Percentiles rank a stretch among this genome's conserved stretches.
These are phyloP conservation scores for Yamadazyma sp. DNA, from an alignment of 1,139 yeast genomes.

Conservation along the genomic window DNA sequence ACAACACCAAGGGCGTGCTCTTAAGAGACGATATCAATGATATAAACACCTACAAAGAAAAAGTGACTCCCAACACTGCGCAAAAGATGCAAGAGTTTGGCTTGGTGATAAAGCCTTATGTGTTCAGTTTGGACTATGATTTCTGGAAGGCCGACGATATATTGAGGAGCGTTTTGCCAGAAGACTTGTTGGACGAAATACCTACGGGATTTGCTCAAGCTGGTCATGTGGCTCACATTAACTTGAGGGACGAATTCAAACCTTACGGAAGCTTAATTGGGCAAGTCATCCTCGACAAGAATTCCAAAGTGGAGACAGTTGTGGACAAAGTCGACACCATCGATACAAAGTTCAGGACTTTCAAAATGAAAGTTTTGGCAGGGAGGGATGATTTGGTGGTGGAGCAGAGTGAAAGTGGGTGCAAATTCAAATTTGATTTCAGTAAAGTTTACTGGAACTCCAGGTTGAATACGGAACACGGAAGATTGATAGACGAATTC, in stretches of 20 bases:
- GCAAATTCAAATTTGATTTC: slow-evolving; percentile 84
- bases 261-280: slow-evolving; percentile 84
- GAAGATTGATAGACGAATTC: slow-evolving; percentile 66
- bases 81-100: slow-evolving; percentile 47
- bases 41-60: slow-evolving; percentile 33
- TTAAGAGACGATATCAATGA: slow-evolving; percentile 52
- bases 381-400: slow-evolving; percentile 75
- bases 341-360: slow-evolving; percentile 85
- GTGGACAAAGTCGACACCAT: slow-evolving; percentile 92
- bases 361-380: slow-evolving; percentile 90
- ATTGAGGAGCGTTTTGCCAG: slow-evolving; percentile 74
- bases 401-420: slow-evolving; percentile 86
- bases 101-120: slow-evolving; percentile 53
- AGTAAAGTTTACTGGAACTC: slow-evolving; percentile 97
- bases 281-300: slow-evolving; percentile 86
- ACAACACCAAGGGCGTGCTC: slow-evolving; percentile 59
- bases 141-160: slow-evolving; percentile 93
- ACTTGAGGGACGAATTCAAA: slow-evolving; percentile 79
- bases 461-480: slow-evolving; percentile 91
- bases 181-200: slow-evolving; percentile 62
- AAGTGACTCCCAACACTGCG: slow-evolving; percentile 44
- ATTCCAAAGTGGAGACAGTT: slow-evolving; percentile 75
- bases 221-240: slow-evolving; percentile 95
- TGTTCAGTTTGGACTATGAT: slow-evolving; percentile 61
- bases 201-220: slow-evolving; percentile 94